Evolutionary conservation across 441 rosid species (phyloP), one percentile per base, ranked within the genome.

Genomic region (Isatis lusitanica): DNA sequence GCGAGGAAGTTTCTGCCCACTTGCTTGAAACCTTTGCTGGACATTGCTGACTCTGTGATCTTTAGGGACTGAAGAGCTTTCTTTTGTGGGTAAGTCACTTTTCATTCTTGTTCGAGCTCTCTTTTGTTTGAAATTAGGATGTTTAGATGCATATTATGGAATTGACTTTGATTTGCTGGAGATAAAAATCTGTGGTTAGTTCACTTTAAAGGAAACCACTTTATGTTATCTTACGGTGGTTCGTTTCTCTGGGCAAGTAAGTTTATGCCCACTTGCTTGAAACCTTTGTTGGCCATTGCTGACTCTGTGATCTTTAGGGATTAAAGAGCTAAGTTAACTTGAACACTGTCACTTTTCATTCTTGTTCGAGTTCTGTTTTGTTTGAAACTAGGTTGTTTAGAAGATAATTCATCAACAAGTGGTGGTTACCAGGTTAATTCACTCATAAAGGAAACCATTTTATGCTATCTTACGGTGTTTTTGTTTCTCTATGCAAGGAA

Each of bases 11-110:
- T 60, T 21, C 38, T 4, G 4, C 65, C 47, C 3, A 2, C 3
- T 60, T 60, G 65, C 65, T 60, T 60, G 65, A 60, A 21, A 2
- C 65, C 65, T 0, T 21, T 60, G 65, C 7, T 60, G 65, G 31
- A 31, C 46, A 60, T 60, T 60, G 65, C 65, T 6, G 65, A 60
- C 11, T 39, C 47, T 0, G 65, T 60, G 11, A 18, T 60, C 4
- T 60, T 60, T 4, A 60, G 17, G 1, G 65, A 60, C 17, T 58
- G 10, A 42, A 7, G 11, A 44, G 7, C n/a, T 50, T 51, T 5
- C 15, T 11, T 51, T 21, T 10, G 8, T 21, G 10, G 56, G 56
- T 51, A 51, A 53, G 38, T 51, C 31, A 24, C 11, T 28, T 28
- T 51, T 50, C 30, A 50, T 12, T 50, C 10, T 13, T 43, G 17